Percentiles rank a stretch among this genome's conserved stretches.
Conservation (phyloP, 1,284 basidiomycete species). For the Ganoderma sinense region DNA sequence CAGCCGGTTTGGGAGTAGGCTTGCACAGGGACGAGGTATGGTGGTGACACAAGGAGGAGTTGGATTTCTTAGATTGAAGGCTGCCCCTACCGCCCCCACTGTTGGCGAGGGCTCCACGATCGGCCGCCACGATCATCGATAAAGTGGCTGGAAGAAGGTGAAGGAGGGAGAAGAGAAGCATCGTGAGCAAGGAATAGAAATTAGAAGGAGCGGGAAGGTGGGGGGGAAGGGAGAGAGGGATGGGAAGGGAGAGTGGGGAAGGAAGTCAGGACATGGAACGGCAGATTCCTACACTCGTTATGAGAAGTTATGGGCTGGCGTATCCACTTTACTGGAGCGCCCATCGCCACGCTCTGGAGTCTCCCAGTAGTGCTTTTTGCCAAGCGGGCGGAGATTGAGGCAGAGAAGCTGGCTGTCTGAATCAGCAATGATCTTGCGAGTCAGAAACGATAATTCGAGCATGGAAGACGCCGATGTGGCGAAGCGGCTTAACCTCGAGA, state of each 20-base stretch:
- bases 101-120: background rate
- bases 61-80: too few relatives aligned
- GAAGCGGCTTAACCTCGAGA: too few relatives aligned
- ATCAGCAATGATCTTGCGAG: background rate
- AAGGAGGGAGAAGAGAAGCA: background rate
- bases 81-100: background rate
- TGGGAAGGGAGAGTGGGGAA: too few relatives aligned
- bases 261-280: background rate
- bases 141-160: background rate
- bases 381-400: background rate
- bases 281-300: background rate
- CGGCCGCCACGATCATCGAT: background rate
- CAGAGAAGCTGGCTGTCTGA: too few relatives aligned
- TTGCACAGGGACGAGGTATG: too few relatives aligned
- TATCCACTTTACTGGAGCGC: background rate
- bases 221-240: background rate
- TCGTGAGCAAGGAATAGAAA: background rate
- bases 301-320: too few relatives aligned
- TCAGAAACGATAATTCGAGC: too few relatives aligned
- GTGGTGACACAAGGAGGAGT: too few relatives aligned
- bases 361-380: background rate
- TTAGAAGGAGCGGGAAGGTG: background rate
- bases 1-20: too few relatives aligned
- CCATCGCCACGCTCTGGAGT: too few relatives aligned
- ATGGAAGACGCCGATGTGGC: too few relatives aligned